A percentile compares a stretch with the other conserved stretches of the same genome.
Evolutionary conservation across 345 rosid genomes (phyloP).

Genomic region (Linum tenue): DNA sequence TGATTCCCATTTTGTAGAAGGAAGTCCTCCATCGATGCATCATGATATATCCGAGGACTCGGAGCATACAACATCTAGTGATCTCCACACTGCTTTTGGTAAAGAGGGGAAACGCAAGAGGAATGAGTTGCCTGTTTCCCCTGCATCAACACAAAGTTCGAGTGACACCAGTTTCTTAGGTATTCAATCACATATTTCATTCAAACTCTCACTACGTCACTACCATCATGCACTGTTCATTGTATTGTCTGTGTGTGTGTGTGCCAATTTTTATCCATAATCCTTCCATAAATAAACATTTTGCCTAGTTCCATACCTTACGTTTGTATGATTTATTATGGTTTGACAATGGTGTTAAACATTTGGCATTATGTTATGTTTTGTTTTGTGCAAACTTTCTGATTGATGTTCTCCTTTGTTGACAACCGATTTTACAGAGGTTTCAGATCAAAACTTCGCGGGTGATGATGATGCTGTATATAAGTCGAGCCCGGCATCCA

Average conservation of each 20-base stretch:
- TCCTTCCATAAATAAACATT: not conserved
- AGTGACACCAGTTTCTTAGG: slow-evolving; percentile 28
- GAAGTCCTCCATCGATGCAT: slow-evolving; percentile 11
- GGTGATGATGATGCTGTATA: slow-evolving; percentile 31
- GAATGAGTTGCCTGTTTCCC: slow-evolving; percentile 18
- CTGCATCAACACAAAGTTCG: slow-evolving; percentile 19
- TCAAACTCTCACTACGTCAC: not conserved
- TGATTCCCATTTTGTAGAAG: slow-evolving; percentile 23
- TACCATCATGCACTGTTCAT: not conserved
- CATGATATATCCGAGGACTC: slow-evolving; percentile 13
- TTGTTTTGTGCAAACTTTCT: not conserved
- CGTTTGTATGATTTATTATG: not conserved
- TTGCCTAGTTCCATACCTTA: not conserved
- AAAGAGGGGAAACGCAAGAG: slow-evolving; percentile 19
- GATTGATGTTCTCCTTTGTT: not conserved
- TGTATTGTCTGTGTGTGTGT: not conserved
- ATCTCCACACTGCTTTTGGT: slow-evolving; percentile 6
- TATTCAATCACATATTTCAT: slow-evolving; percentile 17
- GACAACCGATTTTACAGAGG: slow-evolving; percentile 32
- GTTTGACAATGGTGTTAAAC: not conserved
- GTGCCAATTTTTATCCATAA: not conserved
- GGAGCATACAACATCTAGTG: slow-evolving; percentile 8
- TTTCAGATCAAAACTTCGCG: slow-evolving; percentile 66
- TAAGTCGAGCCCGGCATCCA: slow-evolving; percentile 11
- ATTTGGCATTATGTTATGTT: not conserved